Conservation (phyloP, 805 yeast genomes). For the Ogataea kodamae region DNA sequence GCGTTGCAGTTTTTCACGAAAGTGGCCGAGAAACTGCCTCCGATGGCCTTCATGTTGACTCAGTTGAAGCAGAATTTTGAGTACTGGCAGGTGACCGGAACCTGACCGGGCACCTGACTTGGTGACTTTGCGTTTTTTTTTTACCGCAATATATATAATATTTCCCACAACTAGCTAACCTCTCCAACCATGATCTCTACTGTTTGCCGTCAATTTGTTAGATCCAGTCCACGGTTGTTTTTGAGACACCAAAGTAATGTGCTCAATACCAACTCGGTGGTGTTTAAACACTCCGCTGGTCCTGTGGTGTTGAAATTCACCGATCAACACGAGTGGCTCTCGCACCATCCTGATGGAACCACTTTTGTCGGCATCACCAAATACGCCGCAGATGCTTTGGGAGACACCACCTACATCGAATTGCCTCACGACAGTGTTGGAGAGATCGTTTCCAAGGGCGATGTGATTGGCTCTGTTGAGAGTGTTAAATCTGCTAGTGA, state of each 20-base stretch:
- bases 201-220: constrained; percentile 8
- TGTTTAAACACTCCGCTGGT: constrained; percentile 34
- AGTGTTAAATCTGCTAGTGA: constrained; percentile 93
- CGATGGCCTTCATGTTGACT: constrained; percentile 51
- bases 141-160: constrained; percentile 10
- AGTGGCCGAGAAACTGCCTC: constrained; percentile 59
- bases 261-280: constrained; percentile 31
- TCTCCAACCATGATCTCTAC: constrained; percentile 7
- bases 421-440: constrained; percentile 52
- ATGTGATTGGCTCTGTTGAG: constrained; percentile 88
- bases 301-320: constrained; percentile 65
- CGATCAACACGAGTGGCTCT: constrained; percentile 92
- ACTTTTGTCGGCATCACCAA: constrained; percentile 88
- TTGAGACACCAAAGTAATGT: constrained; percentile 21
- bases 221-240: constrained; percentile 9
- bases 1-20: constrained; percentile 73
- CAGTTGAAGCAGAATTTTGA: constrained; percentile 50
- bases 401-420: constrained; percentile 94
- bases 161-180: not conserved
- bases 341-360: constrained; percentile 75
- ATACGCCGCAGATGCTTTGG: constrained; percentile 94
- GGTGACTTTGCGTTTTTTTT: constrained; percentile 5
- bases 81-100: constrained; percentile 45
- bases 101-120: constrained; percentile 10
- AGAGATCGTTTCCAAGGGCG: constrained; percentile 56